Evolutionary conservation across 805 yeast species (phyloP), one percentile per base, ranked within the genome.

Genomic region (Suhomyces vadensis): DNA sequence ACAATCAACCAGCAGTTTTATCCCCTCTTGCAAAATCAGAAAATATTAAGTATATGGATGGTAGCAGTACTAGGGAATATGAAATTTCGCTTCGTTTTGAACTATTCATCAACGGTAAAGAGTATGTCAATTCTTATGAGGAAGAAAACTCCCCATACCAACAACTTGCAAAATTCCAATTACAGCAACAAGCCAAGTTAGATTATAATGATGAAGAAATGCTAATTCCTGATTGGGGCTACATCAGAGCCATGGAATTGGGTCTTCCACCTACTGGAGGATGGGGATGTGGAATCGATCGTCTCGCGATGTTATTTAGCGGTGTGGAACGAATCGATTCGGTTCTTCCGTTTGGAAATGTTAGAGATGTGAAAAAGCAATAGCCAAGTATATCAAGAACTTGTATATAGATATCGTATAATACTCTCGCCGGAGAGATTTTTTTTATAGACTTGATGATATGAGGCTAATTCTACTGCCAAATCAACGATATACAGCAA

Each of bases 231-330:
- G 99, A 94, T 60, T 66, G 78, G 55, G 73, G 73, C 38, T 94
- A 81, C 59, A 79, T 90, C 1, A 74, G 78, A 35, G 78, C 83
- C 11, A 82, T 94, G 91, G 92, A 88, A 58, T 87, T 84, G 76
- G 98, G 96, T 1, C 77, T 94, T 68, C 97, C 98, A 3, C 99
- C 99, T 1, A 92, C 97, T 3, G 98, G 96, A 2, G 99, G 99
- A 0, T 87, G 97, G 87, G 99, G 99, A 0, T 69, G 95, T 47
- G 99, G 99, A 0, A 75, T 94, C 16, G 99, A 94, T 58, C 65
- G 99, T 42, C 63, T 94, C 27, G 82, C 83, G 41, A 89, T 92
- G 97, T 63, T 88, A 14, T 66, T 92, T 24, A 75, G 85, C 3
- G 83, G 79, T 0, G 65, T 76, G 31, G 68, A 68, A 16, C 70